Evolutionary conservation across 192 early-diverging fungal species (phyloP), one percentile per base, ranked within the genome.

Genomic region (Backusella macrospora): DNA sequence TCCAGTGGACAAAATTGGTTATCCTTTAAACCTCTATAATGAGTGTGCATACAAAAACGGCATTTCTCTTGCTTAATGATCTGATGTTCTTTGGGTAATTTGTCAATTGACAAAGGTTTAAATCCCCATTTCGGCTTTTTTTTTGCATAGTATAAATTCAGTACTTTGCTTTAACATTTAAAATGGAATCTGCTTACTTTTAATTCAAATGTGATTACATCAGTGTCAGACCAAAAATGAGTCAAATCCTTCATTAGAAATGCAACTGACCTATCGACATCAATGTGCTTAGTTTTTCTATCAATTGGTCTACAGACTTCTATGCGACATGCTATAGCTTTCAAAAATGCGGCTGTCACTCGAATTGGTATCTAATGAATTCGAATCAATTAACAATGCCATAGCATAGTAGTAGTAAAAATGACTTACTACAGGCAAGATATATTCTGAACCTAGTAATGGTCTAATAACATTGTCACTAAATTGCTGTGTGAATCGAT

Each of bases 21-120:
- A 46, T 65, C 6, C 1, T 65, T 65, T 15, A 74, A 16, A 26
- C 42, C 76, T 63, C 87, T 83, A 5, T 74, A 77, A 38, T 83
- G 73, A 62, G 86, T 82, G 63, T 93, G 86, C 90, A 93, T 90
- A 74, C 92, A 93, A 67, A 86, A 92, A 7, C 90, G 85, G 48
- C 92, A 93, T 6, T 81, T 85, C 15, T 73, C 75, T 26, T 65
- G 76, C 66, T 90, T 91, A 8, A 84, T 79, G 15, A 47, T 73
- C 10, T 59, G 52, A 26, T 59, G 52, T 26, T 59, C 23, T 12
- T 59, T 26, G 5, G 21, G 52, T 12, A 59, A 26, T 26, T 23
- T 26, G 3, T 23, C 26, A 26, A 59, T 8, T 1, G 85, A 82
- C 5, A 39, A 62, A 5, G 89, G 88, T 44, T 89, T 67, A 52